phyloP scores from a whole-genome alignment of 2,329 filamentous ascomycete species.

The Claviceps cyperi region DNA sequence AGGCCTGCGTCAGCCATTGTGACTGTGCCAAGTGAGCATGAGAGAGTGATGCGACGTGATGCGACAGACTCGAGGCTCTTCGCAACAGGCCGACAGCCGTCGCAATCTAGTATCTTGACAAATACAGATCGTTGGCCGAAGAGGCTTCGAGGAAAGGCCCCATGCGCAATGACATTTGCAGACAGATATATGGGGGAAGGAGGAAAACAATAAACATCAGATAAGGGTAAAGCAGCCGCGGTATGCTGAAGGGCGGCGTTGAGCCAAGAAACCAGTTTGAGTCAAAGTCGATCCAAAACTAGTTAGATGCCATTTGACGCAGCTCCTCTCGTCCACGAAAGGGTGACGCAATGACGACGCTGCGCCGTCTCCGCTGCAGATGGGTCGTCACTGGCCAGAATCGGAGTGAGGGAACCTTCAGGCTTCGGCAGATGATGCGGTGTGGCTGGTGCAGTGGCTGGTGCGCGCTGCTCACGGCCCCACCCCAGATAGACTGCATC shows the following conservation, averaged over 20 bases:
- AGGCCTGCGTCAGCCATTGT: constrained; percentile 37
- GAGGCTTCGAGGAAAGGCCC: neutral
- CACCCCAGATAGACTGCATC: neutral
- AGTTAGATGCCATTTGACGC: neutral
- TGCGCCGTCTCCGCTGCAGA: neutral
- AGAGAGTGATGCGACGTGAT: neutral
- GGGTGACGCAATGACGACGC: constrained; percentile 9
- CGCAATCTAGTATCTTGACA: no score
- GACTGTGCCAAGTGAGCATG: constrained; percentile 3
- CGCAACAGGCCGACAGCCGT: no score
- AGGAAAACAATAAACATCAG: neutral
- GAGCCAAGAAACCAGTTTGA: neutral
- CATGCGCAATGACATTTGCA: neutral
- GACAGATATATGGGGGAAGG: neutral
- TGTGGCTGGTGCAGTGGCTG: no score
- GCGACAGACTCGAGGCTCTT: no score
- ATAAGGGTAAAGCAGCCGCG: neutral
- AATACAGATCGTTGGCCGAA: neutral
- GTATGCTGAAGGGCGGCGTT: neutral
- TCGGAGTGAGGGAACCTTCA: neutral
- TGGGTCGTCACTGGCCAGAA: neutral
- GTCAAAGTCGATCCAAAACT: no score
- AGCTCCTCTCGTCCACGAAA: neutral
- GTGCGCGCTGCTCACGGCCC: no score
- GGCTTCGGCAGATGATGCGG: no score